These are phyloP conservation scores for Flaveria sonorensis DNA, from an alignment of 129 eudicot species.

Conservation along the genomic window DNA sequence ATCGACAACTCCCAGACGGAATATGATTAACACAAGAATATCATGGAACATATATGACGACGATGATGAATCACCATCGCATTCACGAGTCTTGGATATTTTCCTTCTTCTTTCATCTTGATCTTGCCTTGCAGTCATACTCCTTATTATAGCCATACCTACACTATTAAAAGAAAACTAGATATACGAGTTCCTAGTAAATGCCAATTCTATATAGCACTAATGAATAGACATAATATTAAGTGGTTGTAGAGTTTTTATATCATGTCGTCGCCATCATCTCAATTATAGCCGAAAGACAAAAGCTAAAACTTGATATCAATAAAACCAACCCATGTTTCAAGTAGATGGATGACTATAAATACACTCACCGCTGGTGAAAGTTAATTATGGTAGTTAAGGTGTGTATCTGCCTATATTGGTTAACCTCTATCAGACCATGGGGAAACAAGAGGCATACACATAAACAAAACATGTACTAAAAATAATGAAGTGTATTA, in stretches of 20 bases:
- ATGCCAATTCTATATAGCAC: background rate
- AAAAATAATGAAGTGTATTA: no score
- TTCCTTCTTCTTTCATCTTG: background rate
- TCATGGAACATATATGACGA: constrained; percentile 16
- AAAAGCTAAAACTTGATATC: background rate
- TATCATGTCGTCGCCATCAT: background rate
- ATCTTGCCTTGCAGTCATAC: background rate
- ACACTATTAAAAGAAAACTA: background rate
- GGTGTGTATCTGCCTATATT: no score
- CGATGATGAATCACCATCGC: background rate
- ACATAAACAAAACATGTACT: no score
- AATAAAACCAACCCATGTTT: background rate
- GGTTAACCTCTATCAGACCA: no score
- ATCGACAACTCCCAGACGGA: constrained; percentile 24
- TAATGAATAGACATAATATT: background rate
- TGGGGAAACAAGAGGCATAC: no score
- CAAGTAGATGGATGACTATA: background rate
- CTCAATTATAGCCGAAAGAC: background rate
- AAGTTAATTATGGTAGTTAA: no score
- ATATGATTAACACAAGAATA: background rate
- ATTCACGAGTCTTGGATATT: background rate
- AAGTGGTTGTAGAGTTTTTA: background rate
- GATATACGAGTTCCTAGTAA: no score
- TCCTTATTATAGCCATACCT: constrained; percentile 4
- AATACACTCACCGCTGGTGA: no score